Conservation (phyloP, 78 protist genomes). For the Protostelium mycophagum region DNA sequence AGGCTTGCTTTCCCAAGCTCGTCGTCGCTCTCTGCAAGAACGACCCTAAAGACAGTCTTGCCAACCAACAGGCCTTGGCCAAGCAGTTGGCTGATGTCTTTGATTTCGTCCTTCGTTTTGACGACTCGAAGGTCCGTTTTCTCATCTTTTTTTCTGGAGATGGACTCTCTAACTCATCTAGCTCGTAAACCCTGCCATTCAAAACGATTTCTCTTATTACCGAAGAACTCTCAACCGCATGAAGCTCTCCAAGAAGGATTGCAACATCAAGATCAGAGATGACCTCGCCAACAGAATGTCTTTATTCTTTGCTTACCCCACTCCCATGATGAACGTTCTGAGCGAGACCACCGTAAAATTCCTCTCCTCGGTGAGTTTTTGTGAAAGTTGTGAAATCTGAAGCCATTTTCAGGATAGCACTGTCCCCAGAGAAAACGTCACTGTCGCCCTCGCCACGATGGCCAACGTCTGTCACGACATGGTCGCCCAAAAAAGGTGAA, state of each 20-base stretch:
- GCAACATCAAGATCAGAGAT: slow-evolving; percentile 70
- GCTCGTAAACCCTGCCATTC: slow-evolving; percentile 81
- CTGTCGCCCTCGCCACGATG: slow-evolving; percentile 52
- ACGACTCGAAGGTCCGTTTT: slow-evolving; percentile 65
- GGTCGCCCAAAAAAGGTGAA: slow-evolving; percentile 55
- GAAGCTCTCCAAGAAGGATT: slow-evolving; percentile 54
- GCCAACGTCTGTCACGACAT: slow-evolving; percentile 70
- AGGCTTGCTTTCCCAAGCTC: slow-evolving; percentile 67
- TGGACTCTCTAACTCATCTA: neutral
- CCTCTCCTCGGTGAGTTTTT: slow-evolving; percentile 22
- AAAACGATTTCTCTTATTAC: slow-evolving; percentile 80
- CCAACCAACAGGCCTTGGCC: slow-evolving; percentile 78
- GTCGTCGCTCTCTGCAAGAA: slow-evolving; percentile 69
- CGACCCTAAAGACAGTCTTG: slow-evolving; percentile 49
- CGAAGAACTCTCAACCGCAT: slow-evolving; percentile 73
- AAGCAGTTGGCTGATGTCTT: slow-evolving; percentile 82
- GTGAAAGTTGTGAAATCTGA: too few species aligned
- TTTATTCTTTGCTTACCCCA: slow-evolving; percentile 79
- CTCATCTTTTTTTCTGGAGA: neutral
- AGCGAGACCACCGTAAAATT: slow-evolving; percentile 64
- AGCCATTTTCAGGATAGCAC: slow-evolving; percentile 24
- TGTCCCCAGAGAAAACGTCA: slow-evolving; percentile 65
- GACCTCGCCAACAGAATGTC: slow-evolving; percentile 80
- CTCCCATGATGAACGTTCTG: slow-evolving; percentile 78
- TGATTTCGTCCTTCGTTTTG: slow-evolving; percentile 72